A percentile compares a stretch with the other conserved stretches of the same genome.
These are phyloP conservation scores for Kwoniella newhampshirensis DNA, from an alignment of 768 basidiomycete species.

Conservation along the genomic window DNA sequence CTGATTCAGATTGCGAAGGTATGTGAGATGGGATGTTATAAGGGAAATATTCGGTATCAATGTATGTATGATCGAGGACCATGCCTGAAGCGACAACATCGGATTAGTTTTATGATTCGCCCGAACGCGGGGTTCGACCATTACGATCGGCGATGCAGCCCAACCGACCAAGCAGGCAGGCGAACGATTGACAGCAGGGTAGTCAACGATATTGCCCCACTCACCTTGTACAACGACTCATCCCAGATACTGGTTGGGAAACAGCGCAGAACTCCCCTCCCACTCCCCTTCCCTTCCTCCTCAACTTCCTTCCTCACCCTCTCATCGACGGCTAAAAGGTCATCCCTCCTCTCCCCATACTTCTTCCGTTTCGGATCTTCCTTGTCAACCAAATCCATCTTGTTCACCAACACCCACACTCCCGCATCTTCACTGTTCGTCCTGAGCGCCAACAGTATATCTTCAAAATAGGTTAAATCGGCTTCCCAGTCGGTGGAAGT, in stretches of 20 bases:
- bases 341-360: slow-evolving; percentile 71
- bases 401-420: slow-evolving; percentile 89
- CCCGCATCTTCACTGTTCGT: slow-evolving; percentile 61
- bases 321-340: slow-evolving; percentile 66
- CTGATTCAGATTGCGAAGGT: slow-evolving; percentile 79
- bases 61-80: slow-evolving; percentile 96
- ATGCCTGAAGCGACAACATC: slow-evolving; percentile 64
- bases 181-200: too few species aligned
- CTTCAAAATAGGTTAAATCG: slow-evolving; percentile 87
- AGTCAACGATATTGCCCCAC: too few species aligned
- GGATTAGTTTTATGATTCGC: not conserved
- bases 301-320: slow-evolving; percentile 56
- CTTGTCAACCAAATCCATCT: slow-evolving; percentile 83
- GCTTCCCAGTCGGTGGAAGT: slow-evolving; percentile 76
- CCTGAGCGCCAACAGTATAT: slow-evolving; percentile 79
- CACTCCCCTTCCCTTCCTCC: slow-evolving; percentile 21
- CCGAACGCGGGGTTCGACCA: too few species aligned
- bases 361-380: slow-evolving; percentile 58
- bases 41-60: slow-evolving; percentile 92
- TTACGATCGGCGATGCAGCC: too few species aligned
- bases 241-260: slow-evolving; percentile 97
- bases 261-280: slow-evolving; percentile 61
- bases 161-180: too few species aligned
- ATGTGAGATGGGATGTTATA: slow-evolving; percentile 79
- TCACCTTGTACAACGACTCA: slow-evolving; percentile 89